Evolutionary conservation across 2,329 filamentous ascomycete species (phyloP).

Genomic region (Sclerotinia borealis): DNA sequence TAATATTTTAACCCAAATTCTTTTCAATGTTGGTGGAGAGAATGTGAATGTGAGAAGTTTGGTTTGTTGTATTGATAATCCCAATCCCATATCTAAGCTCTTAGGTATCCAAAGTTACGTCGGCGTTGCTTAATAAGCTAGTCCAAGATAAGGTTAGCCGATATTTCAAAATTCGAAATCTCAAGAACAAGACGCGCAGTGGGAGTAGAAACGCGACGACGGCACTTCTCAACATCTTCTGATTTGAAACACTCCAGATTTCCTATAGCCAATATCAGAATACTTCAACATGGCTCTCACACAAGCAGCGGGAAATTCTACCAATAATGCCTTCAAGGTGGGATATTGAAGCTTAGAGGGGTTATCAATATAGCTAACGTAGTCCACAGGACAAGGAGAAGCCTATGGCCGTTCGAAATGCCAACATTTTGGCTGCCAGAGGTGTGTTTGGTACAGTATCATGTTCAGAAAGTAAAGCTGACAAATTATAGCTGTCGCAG

Average conservation of each 20-base stretch:
- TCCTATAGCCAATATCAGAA: constrained; percentile 15
- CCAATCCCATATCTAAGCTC: constrained; percentile 12
- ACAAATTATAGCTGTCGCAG: constrained; percentile 68
- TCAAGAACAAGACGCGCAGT: constrained; percentile 10
- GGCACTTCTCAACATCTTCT: constrained; percentile 9
- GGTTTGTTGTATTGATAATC: constrained; percentile 13
- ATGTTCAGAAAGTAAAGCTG: constrained; percentile 20
- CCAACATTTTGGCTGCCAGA: constrained; percentile 96
- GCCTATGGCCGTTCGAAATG: constrained; percentile 91
- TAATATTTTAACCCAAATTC: neutral
- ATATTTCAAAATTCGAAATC: constrained; percentile 10
- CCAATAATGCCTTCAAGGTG: constrained; percentile 59
- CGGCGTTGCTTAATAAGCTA: constrained; percentile 12
- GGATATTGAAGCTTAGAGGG: constrained; percentile 23
- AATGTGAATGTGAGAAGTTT: constrained; percentile 4
- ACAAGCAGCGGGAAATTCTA: constrained; percentile 37
- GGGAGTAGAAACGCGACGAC: constrained; percentile 15
- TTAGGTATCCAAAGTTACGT: constrained; percentile 15
- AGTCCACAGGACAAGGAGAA: constrained; percentile 75
- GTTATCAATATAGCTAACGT: constrained; percentile 23
- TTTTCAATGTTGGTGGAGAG: neutral
- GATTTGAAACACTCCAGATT: constrained; percentile 5
- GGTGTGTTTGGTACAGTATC: constrained; percentile 46
- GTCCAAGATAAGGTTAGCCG: constrained; percentile 12
- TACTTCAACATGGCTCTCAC: constrained; percentile 41